Conservation (phyloP, 1,284 basidiomycete species). For the Sparassis latifolia region DNA sequence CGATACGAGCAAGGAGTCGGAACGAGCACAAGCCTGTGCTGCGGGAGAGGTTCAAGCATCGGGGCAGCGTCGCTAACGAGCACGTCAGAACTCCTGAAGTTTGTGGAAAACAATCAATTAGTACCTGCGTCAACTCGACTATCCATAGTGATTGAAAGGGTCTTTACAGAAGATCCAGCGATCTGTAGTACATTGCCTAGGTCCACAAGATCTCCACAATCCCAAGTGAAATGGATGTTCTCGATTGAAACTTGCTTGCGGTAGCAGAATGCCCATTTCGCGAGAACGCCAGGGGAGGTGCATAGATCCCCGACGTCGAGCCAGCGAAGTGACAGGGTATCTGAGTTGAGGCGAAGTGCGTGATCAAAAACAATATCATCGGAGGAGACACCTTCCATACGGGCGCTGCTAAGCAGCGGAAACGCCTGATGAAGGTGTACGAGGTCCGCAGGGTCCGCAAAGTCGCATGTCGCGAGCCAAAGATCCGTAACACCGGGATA, state of each 20-base stretch:
- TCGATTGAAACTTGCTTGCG: slow-evolving; percentile 1
- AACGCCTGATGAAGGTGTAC: slow-evolving; percentile 6
- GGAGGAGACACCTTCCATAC: slow-evolving; percentile 5
- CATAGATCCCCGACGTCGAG: slow-evolving; percentile 8
- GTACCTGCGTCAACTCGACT: neutral
- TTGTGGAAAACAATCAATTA: neutral
- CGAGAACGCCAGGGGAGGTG: slow-evolving; percentile 3
- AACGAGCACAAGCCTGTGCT: neutral
- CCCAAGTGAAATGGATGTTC: slow-evolving; percentile 7
- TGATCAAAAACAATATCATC: neutral
- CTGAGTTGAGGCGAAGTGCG: neutral
- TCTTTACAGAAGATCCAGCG: slow-evolving; percentile 5
- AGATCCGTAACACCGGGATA: slow-evolving; percentile 3
- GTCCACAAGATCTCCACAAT: slow-evolving; percentile 1
- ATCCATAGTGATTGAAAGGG: slow-evolving; percentile 5
- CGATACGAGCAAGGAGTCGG: slow-evolving; percentile 4
- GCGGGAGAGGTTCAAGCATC: neutral
- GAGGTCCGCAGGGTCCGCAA: neutral
- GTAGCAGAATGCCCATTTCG: slow-evolving; percentile 4
- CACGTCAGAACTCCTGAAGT: neutral
- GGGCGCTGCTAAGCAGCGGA: neutral
- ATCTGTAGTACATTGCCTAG: slow-evolving; percentile 1
- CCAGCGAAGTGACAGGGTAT: slow-evolving; percentile 1
- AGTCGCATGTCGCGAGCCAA: slow-evolving; percentile 7
- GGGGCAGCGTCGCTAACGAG: neutral